Conservation (phyloP, 768 basidiomycete species). For the Boletus subcaerulescens region DNA sequence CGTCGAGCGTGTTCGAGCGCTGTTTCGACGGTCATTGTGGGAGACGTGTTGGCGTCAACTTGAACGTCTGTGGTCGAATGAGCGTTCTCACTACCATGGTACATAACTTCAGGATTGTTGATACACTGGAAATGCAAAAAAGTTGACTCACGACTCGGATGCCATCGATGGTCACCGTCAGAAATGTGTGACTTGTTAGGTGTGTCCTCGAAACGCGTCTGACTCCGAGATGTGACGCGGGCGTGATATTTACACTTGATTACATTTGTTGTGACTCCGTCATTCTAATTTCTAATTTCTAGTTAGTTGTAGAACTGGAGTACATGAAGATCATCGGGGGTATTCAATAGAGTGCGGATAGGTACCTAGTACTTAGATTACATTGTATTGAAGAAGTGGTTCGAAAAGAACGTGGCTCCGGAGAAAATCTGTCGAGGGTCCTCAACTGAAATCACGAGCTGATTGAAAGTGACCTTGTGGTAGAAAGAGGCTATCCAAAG, state of each 20-base stretch:
- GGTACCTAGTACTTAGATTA: constrained; percentile 21
- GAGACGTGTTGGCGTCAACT: constrained; percentile 26
- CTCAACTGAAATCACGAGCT: constrained; percentile 11
- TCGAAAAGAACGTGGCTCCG: constrained; percentile 3
- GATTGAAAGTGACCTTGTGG: neutral
- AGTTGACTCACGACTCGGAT: constrained; percentile 18
- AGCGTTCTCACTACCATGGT: constrained; percentile 11
- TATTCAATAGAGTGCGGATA: constrained; percentile 17
- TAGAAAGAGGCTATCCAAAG: constrained; percentile 2
- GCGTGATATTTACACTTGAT: constrained; percentile 19
- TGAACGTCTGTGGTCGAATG: neutral
- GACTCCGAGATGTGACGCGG: constrained; percentile 1
- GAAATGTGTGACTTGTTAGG: no score
- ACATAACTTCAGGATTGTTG: no score
- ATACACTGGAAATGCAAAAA: neutral
- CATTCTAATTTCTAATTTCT: no score
- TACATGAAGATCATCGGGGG: constrained; percentile 13
- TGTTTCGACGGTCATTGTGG: constrained; percentile 43
- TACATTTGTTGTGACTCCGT: neutral
- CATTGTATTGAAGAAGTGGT: constrained; percentile 2
- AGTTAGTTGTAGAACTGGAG: neutral
- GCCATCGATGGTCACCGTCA: constrained; percentile 13
- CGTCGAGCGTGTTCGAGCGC: constrained; percentile 79
- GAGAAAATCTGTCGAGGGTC: constrained; percentile 8
- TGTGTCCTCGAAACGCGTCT: constrained; percentile 3